Evolutionary conservation across 2,329 filamentous ascomycete species (phyloP), one percentile per base, ranked within the genome.

Genomic region (Coniochaeta sp.): DNA sequence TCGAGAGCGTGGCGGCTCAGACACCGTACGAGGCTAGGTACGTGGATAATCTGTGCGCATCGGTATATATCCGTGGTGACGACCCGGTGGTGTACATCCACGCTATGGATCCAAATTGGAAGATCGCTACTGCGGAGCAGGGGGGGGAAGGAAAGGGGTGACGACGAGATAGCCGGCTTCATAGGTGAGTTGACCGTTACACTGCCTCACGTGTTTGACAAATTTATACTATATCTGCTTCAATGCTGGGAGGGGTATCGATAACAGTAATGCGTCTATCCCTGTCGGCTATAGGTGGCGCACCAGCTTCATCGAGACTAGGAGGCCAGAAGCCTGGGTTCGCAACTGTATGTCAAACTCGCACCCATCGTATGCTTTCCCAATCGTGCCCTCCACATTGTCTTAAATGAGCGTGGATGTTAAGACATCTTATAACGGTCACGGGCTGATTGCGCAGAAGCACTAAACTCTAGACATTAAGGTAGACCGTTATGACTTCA

Each of bases 181-280:
- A 43, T 16, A 28, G 57, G 57, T 17, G 57, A 43, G 22, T 40
- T 33, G 28, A 31, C 16, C 14, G 19, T 59, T 26, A 40, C 43
- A 19, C 40, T 59, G 12, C 57, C 57, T n/a, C 38, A 28, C 12
- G 57, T 59, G 9, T 59, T 59, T 33, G 57, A 59, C 57, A 50
- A 40, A 40, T 28, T 59, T n/a, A 22, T 40, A 59, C 33, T 47
- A 17, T 16, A 40, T 59, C 38, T 59, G 57, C 43, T 59, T 47
- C 57, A 28, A 50, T 22, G 57, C 57, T 22, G 57, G 52, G 40
- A 36, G 34, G 34, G 34, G 34, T 36, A 36, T 36, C n/a, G n/a
- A n/a, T 14, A 12, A 36, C 34, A 6, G 7, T 36, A 12, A 12
- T 12, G 7, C 34, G 34, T 36, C 34, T 36, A 6, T 6, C 34